These are phyloP conservation scores for Alternaria sp. DNA, from an alignment of 2,329 filamentous ascomycete species.

Conservation along the genomic window DNA sequence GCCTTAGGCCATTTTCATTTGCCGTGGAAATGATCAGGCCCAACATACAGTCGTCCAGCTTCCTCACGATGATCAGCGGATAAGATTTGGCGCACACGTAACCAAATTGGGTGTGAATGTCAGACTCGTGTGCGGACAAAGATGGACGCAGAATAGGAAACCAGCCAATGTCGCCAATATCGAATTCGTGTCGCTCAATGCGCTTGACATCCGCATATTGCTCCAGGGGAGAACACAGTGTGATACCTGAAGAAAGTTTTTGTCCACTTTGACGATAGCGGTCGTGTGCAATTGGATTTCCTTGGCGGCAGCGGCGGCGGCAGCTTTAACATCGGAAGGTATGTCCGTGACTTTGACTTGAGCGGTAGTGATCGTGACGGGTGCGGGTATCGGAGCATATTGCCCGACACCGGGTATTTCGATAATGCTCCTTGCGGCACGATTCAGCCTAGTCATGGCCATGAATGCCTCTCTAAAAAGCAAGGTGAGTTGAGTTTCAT, in stretches of 20 bases:
- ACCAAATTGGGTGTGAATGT: background rate
- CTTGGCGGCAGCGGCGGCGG: background rate
- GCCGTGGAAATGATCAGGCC: background rate
- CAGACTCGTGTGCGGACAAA: background rate
- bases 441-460: background rate
- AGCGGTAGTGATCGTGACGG: too few relatives aligned
- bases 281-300: background rate
- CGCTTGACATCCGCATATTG: background rate
- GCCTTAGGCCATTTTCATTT: background rate
- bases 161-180: slow-evolving; percentile 1
- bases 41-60: background rate
- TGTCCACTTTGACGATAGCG: background rate
- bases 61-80: background rate
- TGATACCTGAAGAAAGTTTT: too few relatives aligned
- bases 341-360: background rate
- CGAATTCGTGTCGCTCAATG: background rate
- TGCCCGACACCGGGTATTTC: background rate
- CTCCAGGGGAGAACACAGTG: background rate
- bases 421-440: background rate
- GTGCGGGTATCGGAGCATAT: background rate
- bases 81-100: background rate
- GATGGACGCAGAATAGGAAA: background rate
- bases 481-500: too few relatives aligned
- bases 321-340: background rate
- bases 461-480: background rate